These are phyloP conservation scores for Hortaea werneckii DNA, from an alignment of 2,329 filamentous ascomycete genomes.

Conservation along the genomic window DNA sequence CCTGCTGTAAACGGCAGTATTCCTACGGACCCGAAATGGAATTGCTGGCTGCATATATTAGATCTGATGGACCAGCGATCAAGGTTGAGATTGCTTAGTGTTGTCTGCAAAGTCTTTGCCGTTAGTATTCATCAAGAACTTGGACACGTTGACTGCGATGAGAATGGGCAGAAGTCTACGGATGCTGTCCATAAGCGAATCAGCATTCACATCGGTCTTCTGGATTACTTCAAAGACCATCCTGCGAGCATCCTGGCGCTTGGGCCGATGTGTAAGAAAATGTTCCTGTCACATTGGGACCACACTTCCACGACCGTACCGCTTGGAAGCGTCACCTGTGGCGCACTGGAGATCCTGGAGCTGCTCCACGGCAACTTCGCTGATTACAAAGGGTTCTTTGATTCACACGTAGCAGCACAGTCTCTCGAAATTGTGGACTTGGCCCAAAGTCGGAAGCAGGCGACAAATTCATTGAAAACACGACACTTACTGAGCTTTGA, in stretches of 20 bases:
- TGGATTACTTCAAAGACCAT: no score
- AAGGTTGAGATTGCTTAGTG: neutral
- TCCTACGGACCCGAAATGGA: neutral
- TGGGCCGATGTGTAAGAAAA: neutral
- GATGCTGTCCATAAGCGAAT: no score
- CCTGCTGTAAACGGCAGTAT: neutral
- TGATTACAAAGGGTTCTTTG: neutral
- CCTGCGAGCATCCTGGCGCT: neutral
- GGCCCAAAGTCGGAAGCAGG: conserved; percentile 61
- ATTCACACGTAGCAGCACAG: conserved; percentile 58
- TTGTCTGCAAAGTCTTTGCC: neutral
- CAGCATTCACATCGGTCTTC: no score
- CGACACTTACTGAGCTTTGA: conserved; percentile 71
- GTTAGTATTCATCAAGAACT: neutral
- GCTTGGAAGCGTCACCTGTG: neutral
- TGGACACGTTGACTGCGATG: no score
- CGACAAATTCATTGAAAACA: conserved; percentile 48
- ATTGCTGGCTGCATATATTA: neutral
- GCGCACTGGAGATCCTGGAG: neutral
- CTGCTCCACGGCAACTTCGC: neutral
- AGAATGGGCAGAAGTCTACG: no score
- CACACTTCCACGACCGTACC: neutral
- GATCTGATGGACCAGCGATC: neutral
- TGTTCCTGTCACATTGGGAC: conserved; percentile 3
- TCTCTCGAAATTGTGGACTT: conserved; percentile 64